Percentiles rank a stretch among this genome's conserved stretches.
These are phyloP conservation scores for Pontederia paniculata DNA, from an alignment of 176 grass and related monocot species.

Conservation along the genomic window DNA sequence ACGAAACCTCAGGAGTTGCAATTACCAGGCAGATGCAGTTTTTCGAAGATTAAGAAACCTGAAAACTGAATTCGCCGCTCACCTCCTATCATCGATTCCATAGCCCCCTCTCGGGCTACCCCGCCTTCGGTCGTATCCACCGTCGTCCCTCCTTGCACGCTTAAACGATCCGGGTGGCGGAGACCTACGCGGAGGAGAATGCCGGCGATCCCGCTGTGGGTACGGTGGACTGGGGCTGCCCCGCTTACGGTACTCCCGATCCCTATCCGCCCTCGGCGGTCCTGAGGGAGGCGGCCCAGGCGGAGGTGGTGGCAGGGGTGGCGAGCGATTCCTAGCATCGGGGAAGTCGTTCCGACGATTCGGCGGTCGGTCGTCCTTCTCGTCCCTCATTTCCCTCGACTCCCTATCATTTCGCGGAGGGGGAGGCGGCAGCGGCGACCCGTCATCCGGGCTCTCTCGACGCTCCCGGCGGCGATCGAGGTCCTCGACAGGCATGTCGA, in stretches of 20 bases:
- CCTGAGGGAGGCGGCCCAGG: constrained; percentile 43
- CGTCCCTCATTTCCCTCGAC: neutral
- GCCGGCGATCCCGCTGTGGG: constrained; percentile 27
- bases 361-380: constrained; percentile 7
- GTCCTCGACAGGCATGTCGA: constrained; percentile 1
- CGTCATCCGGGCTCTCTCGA: neutral
- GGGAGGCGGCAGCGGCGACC: neutral
- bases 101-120: constrained; percentile 14
- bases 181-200: constrained; percentile 11
- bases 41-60: neutral
- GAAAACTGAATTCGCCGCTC: neutral
- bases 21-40: neutral
- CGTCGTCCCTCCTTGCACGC: constrained; percentile 8
- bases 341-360: constrained; percentile 3
- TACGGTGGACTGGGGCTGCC: constrained; percentile 35
- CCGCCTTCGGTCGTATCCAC: constrained; percentile 15
- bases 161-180: constrained; percentile 11
- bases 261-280: constrained; percentile 49
- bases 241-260: constrained; percentile 37
- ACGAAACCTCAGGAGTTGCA: neutral
- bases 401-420: neutral
- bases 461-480: neutral
- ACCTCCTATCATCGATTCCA: constrained; percentile 12
- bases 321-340: constrained; percentile 17
- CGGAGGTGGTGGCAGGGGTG: constrained; percentile 38